These are phyloP conservation scores for Tricholoma sp. DNA, from an alignment of 768 basidiomycete species.

Conservation along the genomic window DNA sequence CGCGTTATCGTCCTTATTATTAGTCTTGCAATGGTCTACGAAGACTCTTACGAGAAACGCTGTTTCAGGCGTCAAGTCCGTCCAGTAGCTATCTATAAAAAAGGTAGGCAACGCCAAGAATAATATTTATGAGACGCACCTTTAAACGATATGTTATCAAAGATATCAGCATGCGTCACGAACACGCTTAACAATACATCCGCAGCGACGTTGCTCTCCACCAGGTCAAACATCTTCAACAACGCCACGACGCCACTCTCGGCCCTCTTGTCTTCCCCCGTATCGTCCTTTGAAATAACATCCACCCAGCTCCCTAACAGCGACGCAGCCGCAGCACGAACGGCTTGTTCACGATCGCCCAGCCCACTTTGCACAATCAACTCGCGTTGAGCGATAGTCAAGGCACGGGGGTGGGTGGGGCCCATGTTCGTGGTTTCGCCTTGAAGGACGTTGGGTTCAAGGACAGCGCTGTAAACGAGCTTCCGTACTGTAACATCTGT, in stretches of 20 bases:
- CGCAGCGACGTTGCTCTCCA: conserved; percentile 56
- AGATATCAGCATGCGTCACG: conserved; percentile 54
- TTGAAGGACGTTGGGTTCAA: conserved; percentile 36
- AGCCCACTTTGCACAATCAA: conserved; percentile 77
- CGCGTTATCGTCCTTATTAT: conserved; percentile 54
- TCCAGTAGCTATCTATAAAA: conserved; percentile 66
- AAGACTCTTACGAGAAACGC: conserved; percentile 82
- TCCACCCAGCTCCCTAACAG: conserved; percentile 79
- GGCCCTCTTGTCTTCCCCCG: conserved; percentile 23
- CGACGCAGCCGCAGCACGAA: conserved; percentile 65
- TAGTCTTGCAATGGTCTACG: conserved; percentile 67
- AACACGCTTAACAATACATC: conserved; percentile 76
- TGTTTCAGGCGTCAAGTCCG: conserved; percentile 60
- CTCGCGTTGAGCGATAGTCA: conserved; percentile 73
- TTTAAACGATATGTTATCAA: conserved; percentile 64
- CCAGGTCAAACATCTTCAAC: conserved; percentile 50
- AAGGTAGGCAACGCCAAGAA: not conserved
- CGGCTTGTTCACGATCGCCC: conserved; percentile 75
- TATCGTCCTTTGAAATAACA: conserved; percentile 33
- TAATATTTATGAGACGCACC: conserved; percentile 36
- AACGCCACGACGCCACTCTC: conserved; percentile 17
- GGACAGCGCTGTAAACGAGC: conserved; percentile 59
- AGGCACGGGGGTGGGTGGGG: conserved; percentile 54
- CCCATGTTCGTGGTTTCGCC: conserved; percentile 32
- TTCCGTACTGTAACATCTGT: conserved; percentile 71